Conservation (phyloP, 495 filamentous ascomycete species). For the Aspergillus ostianus region DNA sequence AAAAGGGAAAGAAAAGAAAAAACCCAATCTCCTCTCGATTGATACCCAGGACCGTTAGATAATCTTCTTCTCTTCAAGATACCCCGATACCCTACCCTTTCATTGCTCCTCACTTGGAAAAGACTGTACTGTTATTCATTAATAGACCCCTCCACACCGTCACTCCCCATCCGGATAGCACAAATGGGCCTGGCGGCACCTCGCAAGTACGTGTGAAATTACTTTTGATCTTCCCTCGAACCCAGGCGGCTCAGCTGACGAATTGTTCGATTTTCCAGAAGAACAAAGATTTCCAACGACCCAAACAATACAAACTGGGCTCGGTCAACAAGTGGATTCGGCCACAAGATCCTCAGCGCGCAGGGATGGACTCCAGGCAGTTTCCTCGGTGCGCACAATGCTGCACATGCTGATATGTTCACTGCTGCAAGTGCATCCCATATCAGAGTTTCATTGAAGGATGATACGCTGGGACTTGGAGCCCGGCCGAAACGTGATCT, state of each 20-base stretch:
- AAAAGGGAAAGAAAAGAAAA: background rate
- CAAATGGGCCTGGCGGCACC: slow-evolving; percentile 74
- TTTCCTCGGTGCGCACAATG: slow-evolving; percentile 71
- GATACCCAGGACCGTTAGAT: too few species aligned
- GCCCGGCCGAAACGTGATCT: slow-evolving; percentile 63
- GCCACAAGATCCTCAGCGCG: slow-evolving; percentile 77
- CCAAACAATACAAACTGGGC: slow-evolving; percentile 94
- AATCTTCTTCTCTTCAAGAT: too few species aligned
- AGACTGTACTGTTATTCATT: background rate
- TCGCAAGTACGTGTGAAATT: slow-evolving; percentile 55
- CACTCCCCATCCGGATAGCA: background rate
- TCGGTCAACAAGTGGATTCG: slow-evolving; percentile 74
- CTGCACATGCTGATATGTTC: slow-evolving; percentile 68
- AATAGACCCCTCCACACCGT: background rate
- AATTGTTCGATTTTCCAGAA: slow-evolving; percentile 49
- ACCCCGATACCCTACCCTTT: too few species aligned
- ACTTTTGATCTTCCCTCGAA: background rate
- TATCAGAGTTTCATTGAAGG: slow-evolving; percentile 77
- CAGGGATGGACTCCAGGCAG: slow-evolving; percentile 90
- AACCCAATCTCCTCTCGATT: background rate
- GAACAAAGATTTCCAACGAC: slow-evolving; percentile 78
- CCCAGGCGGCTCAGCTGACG: slow-evolving; percentile 11
- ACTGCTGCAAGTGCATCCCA: slow-evolving; percentile 74
- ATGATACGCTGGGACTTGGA: slow-evolving; percentile 85
- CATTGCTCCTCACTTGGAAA: too few species aligned